phyloP scores from a whole-genome alignment of 2,329 filamentous ascomycete species.

The Exophiala aquamarina region DNA sequence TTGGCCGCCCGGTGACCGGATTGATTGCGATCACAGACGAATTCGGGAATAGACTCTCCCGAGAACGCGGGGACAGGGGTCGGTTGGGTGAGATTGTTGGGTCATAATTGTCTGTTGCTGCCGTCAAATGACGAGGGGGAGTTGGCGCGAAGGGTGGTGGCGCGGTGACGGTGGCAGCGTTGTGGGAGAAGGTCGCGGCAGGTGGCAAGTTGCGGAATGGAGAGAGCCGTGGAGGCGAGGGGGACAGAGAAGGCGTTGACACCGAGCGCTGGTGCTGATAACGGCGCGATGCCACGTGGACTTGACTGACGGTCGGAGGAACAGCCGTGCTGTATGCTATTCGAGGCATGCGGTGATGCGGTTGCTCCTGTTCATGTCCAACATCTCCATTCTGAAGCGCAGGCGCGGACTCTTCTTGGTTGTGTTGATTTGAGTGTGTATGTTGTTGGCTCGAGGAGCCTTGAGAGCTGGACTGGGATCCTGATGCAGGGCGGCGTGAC shows the following conservation, averaged over 20 bases:
- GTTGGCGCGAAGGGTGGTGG: background rate
- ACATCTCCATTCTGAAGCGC: too few species aligned
- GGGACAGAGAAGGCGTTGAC: slow-evolving; percentile 20
- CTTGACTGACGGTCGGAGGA: slow-evolving; percentile 1
- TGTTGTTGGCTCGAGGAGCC: slow-evolving; percentile 12
- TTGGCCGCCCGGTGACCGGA: slow-evolving; percentile 25
- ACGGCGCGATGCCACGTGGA: background rate
- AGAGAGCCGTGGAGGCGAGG: slow-evolving; percentile 15
- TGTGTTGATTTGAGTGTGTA: slow-evolving; percentile 5
- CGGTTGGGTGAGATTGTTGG: slow-evolving; percentile 22
- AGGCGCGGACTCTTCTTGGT: too few species aligned
- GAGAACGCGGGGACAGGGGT: slow-evolving; percentile 22
- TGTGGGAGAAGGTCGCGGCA: slow-evolving; percentile 4
- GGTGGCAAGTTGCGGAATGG: slow-evolving; percentile 10
- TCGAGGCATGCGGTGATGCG: background rate
- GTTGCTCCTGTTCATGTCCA: background rate
- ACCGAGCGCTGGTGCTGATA: slow-evolving; percentile 17
- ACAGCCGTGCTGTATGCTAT: background rate
- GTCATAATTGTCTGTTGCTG: slow-evolving; percentile 19
- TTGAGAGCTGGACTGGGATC: slow-evolving; percentile 7
- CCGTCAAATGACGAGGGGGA: slow-evolving; percentile 2
- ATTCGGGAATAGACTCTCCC: slow-evolving; percentile 21
- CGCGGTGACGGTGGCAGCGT: background rate
- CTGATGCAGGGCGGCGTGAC: slow-evolving; percentile 40
- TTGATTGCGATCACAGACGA: slow-evolving; percentile 26